Conservation (phyloP, 805 yeast genomes). For the Vanderwaltozyma tropicalis region DNA sequence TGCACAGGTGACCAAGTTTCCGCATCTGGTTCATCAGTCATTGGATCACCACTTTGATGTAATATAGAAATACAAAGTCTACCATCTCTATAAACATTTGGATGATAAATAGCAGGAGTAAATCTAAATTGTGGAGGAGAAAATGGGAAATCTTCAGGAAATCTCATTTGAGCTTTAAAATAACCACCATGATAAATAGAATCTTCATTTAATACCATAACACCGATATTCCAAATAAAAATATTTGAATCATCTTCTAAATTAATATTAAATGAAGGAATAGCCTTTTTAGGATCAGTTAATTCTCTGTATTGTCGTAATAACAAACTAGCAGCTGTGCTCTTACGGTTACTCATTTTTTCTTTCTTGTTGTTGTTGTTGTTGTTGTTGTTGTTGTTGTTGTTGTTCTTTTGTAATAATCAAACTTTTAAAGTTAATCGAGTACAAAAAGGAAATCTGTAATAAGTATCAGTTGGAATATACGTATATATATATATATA, state of each 20-base stretch:
- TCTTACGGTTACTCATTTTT: conserved; percentile 27
- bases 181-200: conserved; percentile 91
- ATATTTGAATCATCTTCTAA: conserved; percentile 49
- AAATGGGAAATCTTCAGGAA: conserved; percentile 85
- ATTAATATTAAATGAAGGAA: conserved; percentile 61
- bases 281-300: conserved; percentile 81
- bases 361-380: too few relatives aligned
- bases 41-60: conserved; percentile 84
- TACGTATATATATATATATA: too few relatives aligned
- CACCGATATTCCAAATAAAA: conserved; percentile 73
- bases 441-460: too few relatives aligned
- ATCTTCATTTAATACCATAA: conserved; percentile 82
- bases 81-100: conserved; percentile 91
- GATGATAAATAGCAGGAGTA: conserved; percentile 89
- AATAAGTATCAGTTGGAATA: too few relatives aligned
- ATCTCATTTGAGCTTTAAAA: conserved; percentile 87
- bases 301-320: conserved; percentile 91
- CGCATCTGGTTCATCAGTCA: conserved; percentile 82
- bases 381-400: too few relatives aligned
- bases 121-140: conserved; percentile 88
- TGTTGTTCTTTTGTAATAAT: too few relatives aligned
- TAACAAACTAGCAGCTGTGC: conserved; percentile 69
- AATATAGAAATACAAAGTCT: conserved; percentile 84
- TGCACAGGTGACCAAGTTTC: conserved; percentile 95
- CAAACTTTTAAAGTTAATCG: too few relatives aligned